Evolutionary conservation across 78 protist species (phyloP), one percentile per base, ranked within the genome.

Genomic region (Protostelium mycophagum): DNA sequence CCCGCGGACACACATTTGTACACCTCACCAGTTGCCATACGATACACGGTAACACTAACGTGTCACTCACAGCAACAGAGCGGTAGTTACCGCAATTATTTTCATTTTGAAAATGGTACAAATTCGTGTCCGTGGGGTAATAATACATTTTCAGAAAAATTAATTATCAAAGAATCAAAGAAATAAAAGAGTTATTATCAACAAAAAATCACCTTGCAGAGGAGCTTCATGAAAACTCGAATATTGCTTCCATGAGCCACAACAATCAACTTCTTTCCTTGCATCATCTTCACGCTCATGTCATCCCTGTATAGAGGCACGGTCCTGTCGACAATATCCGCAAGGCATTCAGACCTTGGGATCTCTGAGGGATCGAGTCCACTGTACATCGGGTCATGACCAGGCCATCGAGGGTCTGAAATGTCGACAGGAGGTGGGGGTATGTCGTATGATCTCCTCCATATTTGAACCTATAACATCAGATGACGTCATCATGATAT

Each of bases 221-320:
- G 31, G 16, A 51, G 5, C 31, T 51, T 5, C 73, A 97, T 91
- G 36, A 98, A 92, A 29, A 98, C 99, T 34, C 99, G 88, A 83
- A 98, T 88, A 37, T 95, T 86, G 92, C 97, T 98, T 36, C 98
- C 99, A 86, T 98, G 99, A 0, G 98, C 98, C 9, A 94, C 98
- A 83, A 97, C 90, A 29, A 97, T 88, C 35, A 97, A 94, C 36
- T 86, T 96, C 89, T 97, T 94, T 86, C 97, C 97, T 5, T n/a
- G 31, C 31, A 73, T 84, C 88, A 96, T 93, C 10, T 84, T 51
- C 34, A 96, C 96, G 16, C 86, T 96, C 34, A 97, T 94, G n/a
- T 88, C 91, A 0, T 87, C 91, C 35, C 93, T 83, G 97, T 97
- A 97, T 84, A 85, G 89, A 35, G 97, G 97, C 28, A 97, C 87